Evolutionary conservation across 164 flowering plant species (phyloP), one percentile per base, ranked within the genome.

Genomic region (Vitis riparia): DNA sequence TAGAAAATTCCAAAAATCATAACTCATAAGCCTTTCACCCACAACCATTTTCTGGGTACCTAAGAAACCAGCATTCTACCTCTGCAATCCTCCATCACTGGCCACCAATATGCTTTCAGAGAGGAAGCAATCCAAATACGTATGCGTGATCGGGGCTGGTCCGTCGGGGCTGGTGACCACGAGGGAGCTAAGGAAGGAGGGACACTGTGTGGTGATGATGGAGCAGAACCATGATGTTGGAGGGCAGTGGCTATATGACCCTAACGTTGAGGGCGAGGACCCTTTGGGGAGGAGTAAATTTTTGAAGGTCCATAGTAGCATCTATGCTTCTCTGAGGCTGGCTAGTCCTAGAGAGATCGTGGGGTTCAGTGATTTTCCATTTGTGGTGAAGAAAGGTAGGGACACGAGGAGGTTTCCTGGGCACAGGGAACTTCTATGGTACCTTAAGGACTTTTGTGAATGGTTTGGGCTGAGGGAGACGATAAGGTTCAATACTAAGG

Each of bases 101-200:
- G 44, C 44, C 44, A 37, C 44, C 44, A 3, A 3, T 6, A 37
- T 88, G 93, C 86, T 87, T 30, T 80, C 82, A 1, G 88, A 80
- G 52, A 53, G 52, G 51, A 51, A 48, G 47, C 65, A 59, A 9
- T 71, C 82, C 0, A 91, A 85, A 55, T 60, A 67, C 6, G 96
- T 90, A 5, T 91, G 97, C 64, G 93, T 94, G 63, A 94, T 94
- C 68, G 98, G 98, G 0, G 97, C 92, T 8, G 98, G 98, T 1
- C 90, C 98, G 0, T 80, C 97, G 9, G 98, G 98, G 32, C 82
- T 94, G 0, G 97, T 89, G 17, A 87, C 92, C 3, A 96, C 93
- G 2, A 78, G 96, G 74, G 98, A 94, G 90, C 82, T 94, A 4
- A 81, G 81, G 59, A 89, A 79, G 55, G 97, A 90, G 77, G 93